Percentiles rank a stretch among this genome's conserved stretches.
Evolutionary conservation across 2,329 filamentous ascomycete genomes (phyloP).

Genomic region (Plenodomus biglobosus): DNA sequence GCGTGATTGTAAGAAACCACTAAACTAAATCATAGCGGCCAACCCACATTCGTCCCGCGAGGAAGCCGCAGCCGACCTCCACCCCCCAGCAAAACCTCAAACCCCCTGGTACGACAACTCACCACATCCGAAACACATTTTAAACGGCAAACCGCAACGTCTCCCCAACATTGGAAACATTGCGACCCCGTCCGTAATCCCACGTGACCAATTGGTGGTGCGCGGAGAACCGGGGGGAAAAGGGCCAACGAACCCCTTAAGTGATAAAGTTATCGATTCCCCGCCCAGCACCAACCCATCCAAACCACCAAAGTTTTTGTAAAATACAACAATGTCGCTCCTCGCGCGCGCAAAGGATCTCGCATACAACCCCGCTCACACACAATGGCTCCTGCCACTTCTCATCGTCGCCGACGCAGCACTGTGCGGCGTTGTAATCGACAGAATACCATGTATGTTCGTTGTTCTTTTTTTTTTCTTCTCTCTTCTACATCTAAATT

Average conservation of each 20-base stretch:
- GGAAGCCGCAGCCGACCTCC: background rate
- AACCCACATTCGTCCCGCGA: background rate
- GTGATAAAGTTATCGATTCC: too few relatives aligned
- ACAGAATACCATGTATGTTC: slow-evolving; percentile 83
- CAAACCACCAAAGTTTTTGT: too few relatives aligned
- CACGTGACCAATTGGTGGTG: background rate
- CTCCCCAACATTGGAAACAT: background rate
- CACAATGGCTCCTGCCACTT: slow-evolving; percentile 64
- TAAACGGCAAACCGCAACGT: background rate
- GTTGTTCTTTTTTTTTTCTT: too few relatives aligned
- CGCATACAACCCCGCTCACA: slow-evolving; percentile 57
- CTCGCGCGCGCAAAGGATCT: slow-evolving; percentile 42
- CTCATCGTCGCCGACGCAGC: slow-evolving; percentile 70
- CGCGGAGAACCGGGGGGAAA: too few relatives aligned
- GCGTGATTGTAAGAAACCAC: too few relatives aligned
- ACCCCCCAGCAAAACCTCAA: background rate
- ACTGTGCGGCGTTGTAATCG: slow-evolving; percentile 73
- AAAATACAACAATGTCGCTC: slow-evolving; percentile 47
- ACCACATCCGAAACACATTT: background rate
- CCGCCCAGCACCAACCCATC: too few relatives aligned
- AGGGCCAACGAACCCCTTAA: too few relatives aligned
- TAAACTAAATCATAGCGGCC: too few relatives aligned
- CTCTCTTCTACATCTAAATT: too few relatives aligned
- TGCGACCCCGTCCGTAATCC: background rate
- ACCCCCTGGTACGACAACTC: background rate